Base-by-base conservation (phyloP, 305 asterid species). In the Fraxinus ornus region DNA sequence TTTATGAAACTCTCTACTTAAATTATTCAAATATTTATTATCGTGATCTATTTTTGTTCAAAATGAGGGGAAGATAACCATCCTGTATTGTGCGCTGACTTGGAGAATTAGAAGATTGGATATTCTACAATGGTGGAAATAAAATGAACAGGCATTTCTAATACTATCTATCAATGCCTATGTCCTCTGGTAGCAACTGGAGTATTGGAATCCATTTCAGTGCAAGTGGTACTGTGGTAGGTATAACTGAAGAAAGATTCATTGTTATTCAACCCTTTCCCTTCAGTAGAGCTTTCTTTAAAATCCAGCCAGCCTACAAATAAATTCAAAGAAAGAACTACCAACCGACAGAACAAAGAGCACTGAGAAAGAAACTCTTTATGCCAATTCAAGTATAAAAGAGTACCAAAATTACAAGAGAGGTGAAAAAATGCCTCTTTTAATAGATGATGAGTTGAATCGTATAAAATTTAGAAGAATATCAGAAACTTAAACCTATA, bases 401-500 rank as follows among this genome's bases (percentile, higher is more conserved):
- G 73, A 64, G 33, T 64, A 64, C n/a, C 35, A 64, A 22, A 26
- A 64, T 47, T 64, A 64, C 17, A 24, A 13, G 19, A 24, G 33
- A 24, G 30, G 26, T 64, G 36, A 64, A 64, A 57, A 74, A 52
- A 21, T 79, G 84, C 37, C 52, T 3, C 24, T 81, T 41, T 57
- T 10, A 47, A 85, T 62, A 70, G 77, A 77, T 82, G 74, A 80
- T 15, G 57, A 13, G 37, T 62, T 6, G 57, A 80, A 74, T 21
- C 19, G 82, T 64, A 49, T 49, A 78, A 83, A 83, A 71, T n/a
- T 33, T 35, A 72, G 36, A 10, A 82, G 9, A 24, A 39, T 77
- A 79, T 68, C 47, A 32, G 13, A 75, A 78, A 82, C 85, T 76
- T 79, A 88, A 60, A 78, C 83, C 89, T 85, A 88, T 47, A 76